These are phyloP conservation scores for Chaetomiaceae sp. DNA, from an alignment of 2,329 filamentous ascomycete genomes.

Conservation along the genomic window DNA sequence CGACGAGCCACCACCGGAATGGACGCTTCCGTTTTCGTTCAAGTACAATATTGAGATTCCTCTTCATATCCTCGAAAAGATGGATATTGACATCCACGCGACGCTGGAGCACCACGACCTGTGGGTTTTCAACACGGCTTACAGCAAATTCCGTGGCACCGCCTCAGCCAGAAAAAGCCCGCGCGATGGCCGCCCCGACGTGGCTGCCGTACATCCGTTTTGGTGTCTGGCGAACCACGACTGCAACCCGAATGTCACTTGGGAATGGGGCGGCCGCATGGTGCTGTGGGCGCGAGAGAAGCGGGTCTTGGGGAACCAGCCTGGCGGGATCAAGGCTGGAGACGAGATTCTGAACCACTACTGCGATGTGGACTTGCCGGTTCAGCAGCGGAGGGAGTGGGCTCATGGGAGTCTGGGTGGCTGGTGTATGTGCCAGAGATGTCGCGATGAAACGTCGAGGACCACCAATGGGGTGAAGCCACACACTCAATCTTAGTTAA, in stretches of 20 bases:
- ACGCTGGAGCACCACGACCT: conserved; percentile 58
- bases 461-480: conserved; percentile 32
- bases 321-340: conserved; percentile 65
- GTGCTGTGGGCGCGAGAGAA: conserved; percentile 60
- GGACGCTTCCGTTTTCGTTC: conserved; percentile 75
- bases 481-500: too few relatives aligned
- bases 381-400: conserved; percentile 83
- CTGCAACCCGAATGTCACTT: conserved; percentile 89
- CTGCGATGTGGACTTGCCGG: conserved; percentile 75
- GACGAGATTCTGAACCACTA: conserved; percentile 93
- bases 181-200: conserved; percentile 77
- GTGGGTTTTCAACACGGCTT: conserved; percentile 88
- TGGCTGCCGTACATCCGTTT: conserved; percentile 87
- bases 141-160: conserved; percentile 88
- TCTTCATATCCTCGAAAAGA: conserved; percentile 74
- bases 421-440: conserved; percentile 80
- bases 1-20: conserved; percentile 54
- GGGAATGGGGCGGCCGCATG: conserved; percentile 87
- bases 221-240: conserved; percentile 98
- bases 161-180: conserved; percentile 78
- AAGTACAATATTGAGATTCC: conserved; percentile 69
- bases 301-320: conserved; percentile 47
- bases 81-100: conserved; percentile 74
- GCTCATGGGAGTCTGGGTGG: conserved; percentile 82
- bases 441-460: conserved; percentile 57